phyloP scores from a whole-genome alignment of 441 rosid species.

The Syzygium syzygioides region DNA sequence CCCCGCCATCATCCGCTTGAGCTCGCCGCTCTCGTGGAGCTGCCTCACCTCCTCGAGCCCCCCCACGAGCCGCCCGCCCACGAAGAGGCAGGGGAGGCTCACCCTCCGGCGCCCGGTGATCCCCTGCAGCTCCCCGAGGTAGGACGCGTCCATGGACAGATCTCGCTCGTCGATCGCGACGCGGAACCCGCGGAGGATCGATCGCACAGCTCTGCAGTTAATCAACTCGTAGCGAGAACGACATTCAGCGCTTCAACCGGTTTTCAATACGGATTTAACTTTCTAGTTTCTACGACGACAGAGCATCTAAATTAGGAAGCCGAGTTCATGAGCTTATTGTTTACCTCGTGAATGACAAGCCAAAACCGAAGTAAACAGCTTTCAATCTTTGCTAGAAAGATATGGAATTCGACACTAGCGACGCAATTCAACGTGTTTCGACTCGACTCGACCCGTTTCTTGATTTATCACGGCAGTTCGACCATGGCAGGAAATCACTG shows the following conservation, averaged over 20 bases:
- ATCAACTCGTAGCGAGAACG: not conserved
- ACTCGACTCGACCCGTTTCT: no score
- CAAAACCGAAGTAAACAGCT: not conserved
- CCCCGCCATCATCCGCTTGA: slow-evolving; percentile 43
- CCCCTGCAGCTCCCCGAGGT: slow-evolving; percentile 40
- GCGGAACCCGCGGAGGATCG: slow-evolving; percentile 49
- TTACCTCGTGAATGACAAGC: not conserved
- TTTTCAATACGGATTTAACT: not conserved
- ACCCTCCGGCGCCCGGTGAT: slow-evolving; percentile 20
- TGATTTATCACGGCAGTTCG: no score
- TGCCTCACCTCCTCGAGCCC: slow-evolving; percentile 55
- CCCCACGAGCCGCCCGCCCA: slow-evolving; percentile 52
- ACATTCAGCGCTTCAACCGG: not conserved
- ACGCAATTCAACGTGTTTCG: not conserved
- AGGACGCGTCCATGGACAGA: slow-evolving; percentile 52
- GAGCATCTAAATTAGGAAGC: not conserved
- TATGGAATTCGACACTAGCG: not conserved
- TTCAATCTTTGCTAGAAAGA: not conserved
- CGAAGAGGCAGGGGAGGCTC: slow-evolving; percentile 48
- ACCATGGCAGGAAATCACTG: no score
- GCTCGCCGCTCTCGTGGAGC: slow-evolving; percentile 63
- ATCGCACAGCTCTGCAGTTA: slow-evolving; percentile 43
- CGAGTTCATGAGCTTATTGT: not conserved
- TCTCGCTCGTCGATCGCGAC: slow-evolving; percentile 71
- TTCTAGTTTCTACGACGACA: not conserved